phyloP scores from a whole-genome alignment of 345 rosid genomes.

The Atalantia buxifolia region DNA sequence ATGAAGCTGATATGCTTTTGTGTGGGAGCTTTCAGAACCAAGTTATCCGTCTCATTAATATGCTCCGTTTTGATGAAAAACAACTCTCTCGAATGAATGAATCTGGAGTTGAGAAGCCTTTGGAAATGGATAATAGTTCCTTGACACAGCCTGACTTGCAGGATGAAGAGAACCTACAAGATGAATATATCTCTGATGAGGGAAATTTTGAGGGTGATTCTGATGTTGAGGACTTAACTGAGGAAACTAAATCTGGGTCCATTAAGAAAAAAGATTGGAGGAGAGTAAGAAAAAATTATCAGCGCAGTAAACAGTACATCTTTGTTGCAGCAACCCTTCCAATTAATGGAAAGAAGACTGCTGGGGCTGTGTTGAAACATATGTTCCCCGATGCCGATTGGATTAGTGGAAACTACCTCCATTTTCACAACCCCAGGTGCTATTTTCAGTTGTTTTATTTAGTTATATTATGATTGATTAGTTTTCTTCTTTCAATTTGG shows the following conservation, averaged over 20 bases:
- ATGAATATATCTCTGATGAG: conserved; percentile 33
- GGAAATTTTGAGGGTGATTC: conserved; percentile 43
- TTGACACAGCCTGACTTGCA: conserved; percentile 24
- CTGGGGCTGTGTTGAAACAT: conserved; percentile 79
- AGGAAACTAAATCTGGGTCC: conserved; percentile 27
- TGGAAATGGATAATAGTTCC: conserved; percentile 29
- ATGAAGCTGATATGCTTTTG: conserved; percentile 99
- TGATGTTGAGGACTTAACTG: conserved; percentile 21
- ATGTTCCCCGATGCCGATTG: conserved; percentile 91
- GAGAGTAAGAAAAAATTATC: conserved; percentile 69
- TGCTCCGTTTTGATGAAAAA: conserved; percentile 87
- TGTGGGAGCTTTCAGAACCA: conserved; percentile 90
- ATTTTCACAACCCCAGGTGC: conserved; percentile 91
- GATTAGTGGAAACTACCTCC: conserved; percentile 92
- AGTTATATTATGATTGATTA: neutral
- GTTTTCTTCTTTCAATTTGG: neutral
- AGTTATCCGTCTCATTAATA: conserved; percentile 70
- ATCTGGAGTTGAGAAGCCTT: conserved; percentile 26
- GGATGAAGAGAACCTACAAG: conserved; percentile 22
- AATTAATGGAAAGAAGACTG: conserved; percentile 85
- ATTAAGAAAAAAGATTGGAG: conserved; percentile 64
- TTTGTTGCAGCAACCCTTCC: conserved; percentile 99
- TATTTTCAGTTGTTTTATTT: conserved; percentile 2
- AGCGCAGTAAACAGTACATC: conserved; percentile 84
- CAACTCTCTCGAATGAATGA: conserved; percentile 46